Evolutionary conservation across 75 land plant species (phyloP).

Genomic region (Ceratopteris richardii): DNA sequence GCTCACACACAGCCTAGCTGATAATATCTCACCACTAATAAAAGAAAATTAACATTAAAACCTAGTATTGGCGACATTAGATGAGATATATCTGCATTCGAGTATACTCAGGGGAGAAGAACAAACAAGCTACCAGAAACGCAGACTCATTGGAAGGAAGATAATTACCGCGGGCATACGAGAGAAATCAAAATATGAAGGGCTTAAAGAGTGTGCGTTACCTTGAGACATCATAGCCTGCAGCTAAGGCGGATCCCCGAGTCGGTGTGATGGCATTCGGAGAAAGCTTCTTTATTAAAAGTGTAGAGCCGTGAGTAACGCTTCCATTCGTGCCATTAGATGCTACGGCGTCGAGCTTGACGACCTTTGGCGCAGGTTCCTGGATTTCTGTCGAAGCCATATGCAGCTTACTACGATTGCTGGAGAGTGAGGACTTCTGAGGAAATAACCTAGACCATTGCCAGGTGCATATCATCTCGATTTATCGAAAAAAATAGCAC

Average conservation of each 20-base stretch:
- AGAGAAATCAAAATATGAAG: neutral
- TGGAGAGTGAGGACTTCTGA: too few species aligned
- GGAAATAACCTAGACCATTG: too few species aligned
- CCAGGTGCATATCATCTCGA: too few species aligned
- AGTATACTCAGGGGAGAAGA: neutral
- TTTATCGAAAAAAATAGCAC: too few species aligned
- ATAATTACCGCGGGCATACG: too few species aligned
- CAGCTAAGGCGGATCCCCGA: constrained; percentile 69
- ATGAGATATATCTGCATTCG: too few species aligned
- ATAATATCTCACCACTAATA: too few species aligned
- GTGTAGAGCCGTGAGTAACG: neutral
- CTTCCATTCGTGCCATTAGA: neutral
- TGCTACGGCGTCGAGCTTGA: neutral
- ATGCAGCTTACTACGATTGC: too few species aligned
- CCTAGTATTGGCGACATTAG: too few species aligned
- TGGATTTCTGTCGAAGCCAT: too few species aligned
- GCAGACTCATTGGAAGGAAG: neutral
- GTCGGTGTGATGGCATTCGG: constrained; percentile 57
- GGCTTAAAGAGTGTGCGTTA: constrained; percentile 4
- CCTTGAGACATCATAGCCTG: constrained; percentile 97
- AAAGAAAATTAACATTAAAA: too few species aligned
- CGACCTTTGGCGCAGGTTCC: neutral
- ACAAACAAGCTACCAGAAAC: neutral
- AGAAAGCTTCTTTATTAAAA: constrained; percentile 78
- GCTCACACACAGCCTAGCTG: too few species aligned